A percentile compares a stretch with the other conserved stretches of the same genome.
These are phyloP conservation scores for Kwoniella shandongensis DNA, from an alignment of 768 basidiomycete genomes.

Conservation along the genomic window DNA sequence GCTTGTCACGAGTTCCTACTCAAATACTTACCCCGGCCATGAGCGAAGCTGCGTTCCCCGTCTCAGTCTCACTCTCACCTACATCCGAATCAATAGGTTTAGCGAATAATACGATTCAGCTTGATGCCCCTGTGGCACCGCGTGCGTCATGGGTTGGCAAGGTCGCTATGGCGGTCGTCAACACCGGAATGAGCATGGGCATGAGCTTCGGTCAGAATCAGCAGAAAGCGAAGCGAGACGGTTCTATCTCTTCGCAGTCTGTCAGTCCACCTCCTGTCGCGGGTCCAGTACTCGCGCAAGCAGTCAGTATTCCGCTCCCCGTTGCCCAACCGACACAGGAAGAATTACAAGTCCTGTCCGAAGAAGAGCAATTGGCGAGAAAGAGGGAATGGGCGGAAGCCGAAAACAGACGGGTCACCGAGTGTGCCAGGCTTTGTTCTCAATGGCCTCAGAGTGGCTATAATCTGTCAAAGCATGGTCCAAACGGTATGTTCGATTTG, in stretches of 20 bases:
- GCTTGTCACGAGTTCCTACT: slow-evolving; percentile 8
- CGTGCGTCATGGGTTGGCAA: slow-evolving; percentile 41
- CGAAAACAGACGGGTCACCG: slow-evolving; percentile 27
- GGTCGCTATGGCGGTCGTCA: slow-evolving; percentile 42
- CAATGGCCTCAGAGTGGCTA: slow-evolving; percentile 52
- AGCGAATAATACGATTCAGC: neutral
- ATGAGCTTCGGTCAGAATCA: slow-evolving; percentile 22
- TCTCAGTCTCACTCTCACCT: neutral
- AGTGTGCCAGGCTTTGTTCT: slow-evolving; percentile 45
- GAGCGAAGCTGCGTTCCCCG: slow-evolving; percentile 3
- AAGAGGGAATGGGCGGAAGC: slow-evolving; percentile 36
- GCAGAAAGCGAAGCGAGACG: slow-evolving; percentile 9
- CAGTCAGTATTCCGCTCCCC: neutral
- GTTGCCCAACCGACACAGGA: slow-evolving; percentile 9
- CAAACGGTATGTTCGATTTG: slow-evolving; percentile 33
- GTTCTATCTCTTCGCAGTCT: neutral
- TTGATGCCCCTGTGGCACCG: neutral
- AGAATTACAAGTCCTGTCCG: slow-evolving; percentile 16
- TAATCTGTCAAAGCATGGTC: slow-evolving; percentile 44
- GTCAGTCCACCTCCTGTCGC: neutral
- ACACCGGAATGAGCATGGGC: slow-evolving; percentile 31
- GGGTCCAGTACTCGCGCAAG: neutral
- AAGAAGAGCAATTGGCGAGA: slow-evolving; percentile 9
- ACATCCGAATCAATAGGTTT: neutral
- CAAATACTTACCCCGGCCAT: slow-evolving; percentile 15